phyloP scores from a whole-genome alignment of 148 eudicot species.

The Arctostaphylos glauca region DNA sequence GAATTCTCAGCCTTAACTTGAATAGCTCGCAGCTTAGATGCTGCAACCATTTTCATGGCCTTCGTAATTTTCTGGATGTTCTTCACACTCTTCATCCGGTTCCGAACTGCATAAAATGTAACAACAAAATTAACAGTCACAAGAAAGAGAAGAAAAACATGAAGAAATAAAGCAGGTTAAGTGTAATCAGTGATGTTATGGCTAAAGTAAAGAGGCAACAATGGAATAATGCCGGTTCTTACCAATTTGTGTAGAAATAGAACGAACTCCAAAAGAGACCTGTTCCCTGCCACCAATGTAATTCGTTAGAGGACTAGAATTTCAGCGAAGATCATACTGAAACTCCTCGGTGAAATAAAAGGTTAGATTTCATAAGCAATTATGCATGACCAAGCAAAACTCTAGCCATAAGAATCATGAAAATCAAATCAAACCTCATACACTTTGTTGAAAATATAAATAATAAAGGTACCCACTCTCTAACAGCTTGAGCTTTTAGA shows the following conservation, averaged over 20 bases:
- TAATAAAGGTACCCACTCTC: too few species aligned
- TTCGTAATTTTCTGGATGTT: slow-evolving; percentile 97
- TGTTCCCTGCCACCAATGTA: slow-evolving; percentile 57
- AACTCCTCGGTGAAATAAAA: neutral
- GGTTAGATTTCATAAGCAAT: neutral
- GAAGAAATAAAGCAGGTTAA: neutral
- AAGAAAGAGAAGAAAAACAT: neutral
- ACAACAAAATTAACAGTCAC: slow-evolving; percentile 2
- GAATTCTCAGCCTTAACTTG: slow-evolving; percentile 90
- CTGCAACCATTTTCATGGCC: slow-evolving; percentile 99
- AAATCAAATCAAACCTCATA: neutral
- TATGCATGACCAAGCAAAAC: neutral
- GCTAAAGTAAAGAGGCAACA: neutral
- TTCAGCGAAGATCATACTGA: neutral
- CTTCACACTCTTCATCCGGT: slow-evolving; percentile 96
- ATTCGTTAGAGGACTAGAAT: slow-evolving; percentile 10
- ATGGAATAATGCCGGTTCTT: slow-evolving; percentile 20
- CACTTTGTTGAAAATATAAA: too few species aligned
- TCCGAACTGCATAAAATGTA: slow-evolving; percentile 60
- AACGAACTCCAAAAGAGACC: slow-evolving; percentile 65
- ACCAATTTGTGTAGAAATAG: slow-evolving; percentile 86
- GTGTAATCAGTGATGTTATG: neutral
- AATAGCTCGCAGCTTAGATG: slow-evolving; percentile 90
- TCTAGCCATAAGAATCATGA: neutral
- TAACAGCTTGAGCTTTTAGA: too few species aligned